Evolutionary conservation across 345 rosid species (phyloP), one percentile per base, ranked within the genome.

Genomic region (Citrus medica): DNA sequence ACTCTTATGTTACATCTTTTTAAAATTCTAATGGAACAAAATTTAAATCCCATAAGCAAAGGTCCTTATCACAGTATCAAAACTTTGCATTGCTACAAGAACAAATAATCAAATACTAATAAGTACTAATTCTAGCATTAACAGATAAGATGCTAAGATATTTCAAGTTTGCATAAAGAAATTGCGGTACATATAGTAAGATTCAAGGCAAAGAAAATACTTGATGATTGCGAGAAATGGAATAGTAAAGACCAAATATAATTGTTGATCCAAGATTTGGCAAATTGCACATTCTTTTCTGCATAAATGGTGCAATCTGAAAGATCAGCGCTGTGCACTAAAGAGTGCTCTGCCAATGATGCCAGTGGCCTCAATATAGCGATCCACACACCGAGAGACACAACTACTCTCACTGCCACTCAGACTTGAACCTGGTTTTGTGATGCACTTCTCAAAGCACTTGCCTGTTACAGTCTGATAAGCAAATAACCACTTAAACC

Each of bases 391-490:
- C 89, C 98, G 88, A 2, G 98, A 94, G 77, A 94, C 71, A 84
- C 99, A 97, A 85, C 97, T 97, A 75, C 97, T 94, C 82, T 97
- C 99, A 35, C 97, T 84, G 24, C 99, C 92, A 63, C 98, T 82
- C 22, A 97, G 85, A 84, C 98, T 94, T 16, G 99, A 92, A 58
- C 98, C 94, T 12, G 99, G 99, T 79, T 92, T 97, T 9, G 95
- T 81, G 79, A 97, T 85, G 48, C 99, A 97, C 82, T 90, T 94
- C 0, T 89, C 93, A 55, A 97, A 97, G 81, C 99, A 97, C 80
- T 97, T 94, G n/a, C 72, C 89, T 37, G 92, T 82, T 4, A 97
- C 82, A 37, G 98, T 93, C 98, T 94, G 89, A 69, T 79, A 53
- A 24, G 58, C 53, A 66, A 61, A 24, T 38, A 51, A 70, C 9